These are phyloP conservation scores for Suillus variegatus DNA, from an alignment of 768 basidiomycete species.

Conservation along the genomic window DNA sequence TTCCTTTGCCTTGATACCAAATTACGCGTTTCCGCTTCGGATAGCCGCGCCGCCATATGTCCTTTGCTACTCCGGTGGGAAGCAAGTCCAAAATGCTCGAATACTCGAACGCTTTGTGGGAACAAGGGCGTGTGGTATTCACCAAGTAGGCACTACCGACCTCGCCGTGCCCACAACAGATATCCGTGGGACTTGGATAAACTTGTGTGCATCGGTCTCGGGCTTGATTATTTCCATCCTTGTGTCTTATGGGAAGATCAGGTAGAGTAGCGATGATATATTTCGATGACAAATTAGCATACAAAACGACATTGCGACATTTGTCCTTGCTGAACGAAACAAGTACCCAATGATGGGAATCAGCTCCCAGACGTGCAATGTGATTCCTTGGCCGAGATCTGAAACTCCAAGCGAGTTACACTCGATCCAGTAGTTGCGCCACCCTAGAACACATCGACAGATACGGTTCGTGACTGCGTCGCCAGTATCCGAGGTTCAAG, in stretches of 20 bases:
- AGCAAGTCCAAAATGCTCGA: conserved; percentile 89
- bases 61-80: conserved; percentile 85
- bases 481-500: neutral
- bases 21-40: conserved; percentile 76
- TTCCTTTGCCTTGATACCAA: conserved; percentile 65
- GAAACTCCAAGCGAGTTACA: neutral
- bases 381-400: neutral
- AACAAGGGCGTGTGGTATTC: conserved; percentile 34
- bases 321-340: neutral
- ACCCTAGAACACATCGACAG: neutral
- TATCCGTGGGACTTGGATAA: conserved; percentile 77
- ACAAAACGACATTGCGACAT: neutral
- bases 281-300: neutral
- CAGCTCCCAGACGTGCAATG: neutral
- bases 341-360: neutral
- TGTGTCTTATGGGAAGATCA: neutral
- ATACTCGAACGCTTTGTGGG: conserved; percentile 72
- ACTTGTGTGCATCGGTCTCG: conserved; percentile 75
- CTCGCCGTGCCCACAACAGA: conserved; percentile 35
- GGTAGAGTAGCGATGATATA: neutral
- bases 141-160: conserved; percentile 31
- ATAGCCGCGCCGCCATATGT: conserved; percentile 86
- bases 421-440: neutral
- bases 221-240: conserved; percentile 12
- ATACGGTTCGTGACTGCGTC: neutral